phyloP scores from a whole-genome alignment of 2,329 filamentous ascomycete species.

The Claviceps pazoutovae region DNA sequence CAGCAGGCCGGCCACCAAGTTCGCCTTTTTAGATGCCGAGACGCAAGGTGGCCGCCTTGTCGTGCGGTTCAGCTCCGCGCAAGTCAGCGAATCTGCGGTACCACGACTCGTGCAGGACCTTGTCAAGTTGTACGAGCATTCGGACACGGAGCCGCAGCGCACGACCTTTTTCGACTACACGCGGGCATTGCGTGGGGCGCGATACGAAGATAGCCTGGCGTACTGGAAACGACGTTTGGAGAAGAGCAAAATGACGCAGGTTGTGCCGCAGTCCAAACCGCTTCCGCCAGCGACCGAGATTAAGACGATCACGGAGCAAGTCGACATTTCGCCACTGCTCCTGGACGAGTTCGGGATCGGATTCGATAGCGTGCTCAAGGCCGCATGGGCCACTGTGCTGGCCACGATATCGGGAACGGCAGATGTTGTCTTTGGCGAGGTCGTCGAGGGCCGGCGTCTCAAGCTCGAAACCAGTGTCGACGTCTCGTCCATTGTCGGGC shows the following conservation, averaged over 20 bases:
- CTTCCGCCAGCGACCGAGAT: conserved; percentile 23
- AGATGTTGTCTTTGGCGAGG: conserved; percentile 44
- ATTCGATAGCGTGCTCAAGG: conserved; percentile 40
- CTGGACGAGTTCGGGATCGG: conserved; percentile 30
- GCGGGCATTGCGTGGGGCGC: conserved; percentile 24
- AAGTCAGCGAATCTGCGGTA: conserved; percentile 33
- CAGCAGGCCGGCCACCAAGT: conserved; percentile 31
- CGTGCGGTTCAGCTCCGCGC: conserved; percentile 33
- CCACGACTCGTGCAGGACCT: conserved; percentile 35
- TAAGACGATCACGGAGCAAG: conserved; percentile 26
- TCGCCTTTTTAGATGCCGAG: conserved; percentile 34
- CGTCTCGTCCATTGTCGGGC: conserved; percentile 34
- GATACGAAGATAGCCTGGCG: conserved; percentile 23
- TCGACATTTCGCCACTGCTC: conserved; percentile 22
- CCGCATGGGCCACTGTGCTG: conserved; percentile 43
- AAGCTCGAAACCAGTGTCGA: conserved; percentile 37
- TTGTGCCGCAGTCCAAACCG: conserved; percentile 28
- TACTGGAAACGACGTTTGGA: conserved; percentile 34
- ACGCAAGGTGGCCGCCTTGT: conserved; percentile 34
- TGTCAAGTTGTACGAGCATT: conserved; percentile 28
- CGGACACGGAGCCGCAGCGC: conserved; percentile 19
- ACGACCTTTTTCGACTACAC: conserved; percentile 36
- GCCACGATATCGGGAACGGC: conserved; percentile 31
- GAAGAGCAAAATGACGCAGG: conserved; percentile 31
- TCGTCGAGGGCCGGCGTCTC: conserved; percentile 33